Percentiles rank a stretch among this genome's conserved stretches.
These are phyloP conservation scores for Rhododendron vialii DNA, from an alignment of 148 eudicot genomes.

Conservation along the genomic window DNA sequence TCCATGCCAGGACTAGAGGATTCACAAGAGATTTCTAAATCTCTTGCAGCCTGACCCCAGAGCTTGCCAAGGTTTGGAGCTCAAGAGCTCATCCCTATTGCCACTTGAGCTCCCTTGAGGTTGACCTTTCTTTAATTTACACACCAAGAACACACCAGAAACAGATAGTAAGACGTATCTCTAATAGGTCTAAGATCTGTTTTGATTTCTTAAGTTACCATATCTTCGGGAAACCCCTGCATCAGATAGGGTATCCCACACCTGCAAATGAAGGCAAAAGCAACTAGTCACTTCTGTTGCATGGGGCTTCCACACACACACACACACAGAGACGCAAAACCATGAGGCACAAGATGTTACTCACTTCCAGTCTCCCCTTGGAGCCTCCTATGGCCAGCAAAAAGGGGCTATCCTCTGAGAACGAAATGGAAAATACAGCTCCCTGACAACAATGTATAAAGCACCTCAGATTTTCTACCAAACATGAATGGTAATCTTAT, in stretches of 20 bases:
- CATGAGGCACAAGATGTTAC: slow-evolving; percentile 6
- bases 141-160: not conserved
- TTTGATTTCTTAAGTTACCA: not conserved
- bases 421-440: slow-evolving; percentile 76
- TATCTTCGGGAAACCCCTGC: not conserved
- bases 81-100: too few relatives aligned
- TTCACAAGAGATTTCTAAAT: not conserved
- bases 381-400: slow-evolving; percentile 90
- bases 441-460: slow-evolving; percentile 45
- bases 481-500: not conserved
- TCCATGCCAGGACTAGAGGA: not conserved
- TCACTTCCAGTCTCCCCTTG: slow-evolving; percentile 75
- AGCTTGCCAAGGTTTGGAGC: too few relatives aligned
- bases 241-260: slow-evolving; percentile 1
- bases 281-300: not conserved
- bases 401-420: slow-evolving; percentile 70
- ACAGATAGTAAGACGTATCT: not conserved
- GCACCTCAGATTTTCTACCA: not conserved
- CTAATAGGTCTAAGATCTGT: not conserved
- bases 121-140: not conserved
- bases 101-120: not conserved
- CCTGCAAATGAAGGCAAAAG: not conserved
- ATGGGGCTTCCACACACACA: not conserved
- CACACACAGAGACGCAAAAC: too few relatives aligned
- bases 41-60: not conserved